Conservation (phyloP, 768 basidiomycete species). For the Boletus reticulatus region DNA sequence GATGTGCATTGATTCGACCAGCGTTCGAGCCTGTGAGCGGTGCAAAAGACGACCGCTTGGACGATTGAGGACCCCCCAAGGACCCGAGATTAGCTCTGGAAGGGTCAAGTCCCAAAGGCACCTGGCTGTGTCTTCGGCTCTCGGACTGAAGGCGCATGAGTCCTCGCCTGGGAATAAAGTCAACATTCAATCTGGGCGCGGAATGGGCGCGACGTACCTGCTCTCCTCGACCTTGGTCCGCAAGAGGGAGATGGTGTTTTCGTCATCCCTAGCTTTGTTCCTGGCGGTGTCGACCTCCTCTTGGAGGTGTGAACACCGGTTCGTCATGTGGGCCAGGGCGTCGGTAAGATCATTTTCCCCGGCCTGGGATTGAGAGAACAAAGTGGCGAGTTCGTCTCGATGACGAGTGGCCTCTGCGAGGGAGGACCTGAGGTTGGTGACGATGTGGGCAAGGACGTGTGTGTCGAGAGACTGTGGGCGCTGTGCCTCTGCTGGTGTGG, state of each 20-base stretch:
- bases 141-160: slow-evolving; percentile 86
- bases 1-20: slow-evolving; percentile 50
- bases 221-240: slow-evolving; percentile 87
- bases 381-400: slow-evolving; percentile 60
- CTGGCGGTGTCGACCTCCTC: slow-evolving; percentile 51
- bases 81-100: slow-evolving; percentile 44
- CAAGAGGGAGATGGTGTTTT: slow-evolving; percentile 71
- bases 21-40: slow-evolving; percentile 60
- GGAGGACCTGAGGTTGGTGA: slow-evolving; percentile 68
- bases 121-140: slow-evolving; percentile 59
- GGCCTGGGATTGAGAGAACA: slow-evolving; percentile 48
- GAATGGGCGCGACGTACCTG: slow-evolving; percentile 46
- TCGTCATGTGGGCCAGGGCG: slow-evolving; percentile 60
- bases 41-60: slow-evolving; percentile 73
- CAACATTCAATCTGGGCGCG: background rate
- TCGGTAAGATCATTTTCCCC: slow-evolving; percentile 63
- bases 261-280: slow-evolving; percentile 63
- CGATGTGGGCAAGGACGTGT: slow-evolving; percentile 70
- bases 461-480: slow-evolving; percentile 63
- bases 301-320: slow-evolving; percentile 59
- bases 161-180: slow-evolving; percentile 54
- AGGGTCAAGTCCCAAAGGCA: slow-evolving; percentile 52
- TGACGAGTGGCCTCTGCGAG: slow-evolving; percentile 65
- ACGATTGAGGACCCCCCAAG: slow-evolving; percentile 45
- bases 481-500: slow-evolving; percentile 35